Evolutionary conservation across 768 basidiomycete species (phyloP), one percentile per base, ranked within the genome.

Genomic region (Cystofilobasidium bisporidii): DNA sequence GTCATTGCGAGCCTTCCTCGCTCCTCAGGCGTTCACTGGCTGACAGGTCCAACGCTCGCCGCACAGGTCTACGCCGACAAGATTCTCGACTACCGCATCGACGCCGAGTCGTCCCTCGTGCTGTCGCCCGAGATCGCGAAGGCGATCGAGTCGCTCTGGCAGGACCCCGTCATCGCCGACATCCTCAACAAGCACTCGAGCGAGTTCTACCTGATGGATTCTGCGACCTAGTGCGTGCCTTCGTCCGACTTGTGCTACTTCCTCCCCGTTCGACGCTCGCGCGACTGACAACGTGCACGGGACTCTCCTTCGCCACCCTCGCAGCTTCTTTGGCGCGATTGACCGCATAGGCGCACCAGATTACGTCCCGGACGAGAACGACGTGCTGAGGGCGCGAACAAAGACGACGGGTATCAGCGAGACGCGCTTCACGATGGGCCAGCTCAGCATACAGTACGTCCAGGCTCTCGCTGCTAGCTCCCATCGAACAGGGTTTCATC

Each of bases 181-280:
- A 77, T 81, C 8, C 76, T 81, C 68, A 79, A 80, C 65, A 43
- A 56, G 53, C 75, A 79, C 18, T 72, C 72, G 47, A 78, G 75
- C 74, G 86, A 91, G 64, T 94, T 94, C 73, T 93, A 94, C 74
- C 80, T 96, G 18, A 94, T 93, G 90, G 93, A 96, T 75, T 88
- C 85, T n/a, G 93, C 93, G 0, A 81, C 81, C 53, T 94, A 94
- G 89, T 90, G 72, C 74, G 87, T 82, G 22, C n/a, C 26, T 17
- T 24, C 15, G 1, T 24, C 36, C 17, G 2, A n/a, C 24, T 14
- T 40, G 10, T 17, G 15, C n/a, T n/a, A n/a, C n/a, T n/a, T n/a
- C n/a, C n/a, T n/a, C n/a, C n/a, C n/a, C n/a, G n/a, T n/a, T n/a
- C n/a, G n/a, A n/a, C n/a, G n/a, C n/a, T n/a, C n/a, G n/a, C n/a